Conservation (phyloP, 164 flowering plant genomes). For the Akebia trifoliata region DNA sequence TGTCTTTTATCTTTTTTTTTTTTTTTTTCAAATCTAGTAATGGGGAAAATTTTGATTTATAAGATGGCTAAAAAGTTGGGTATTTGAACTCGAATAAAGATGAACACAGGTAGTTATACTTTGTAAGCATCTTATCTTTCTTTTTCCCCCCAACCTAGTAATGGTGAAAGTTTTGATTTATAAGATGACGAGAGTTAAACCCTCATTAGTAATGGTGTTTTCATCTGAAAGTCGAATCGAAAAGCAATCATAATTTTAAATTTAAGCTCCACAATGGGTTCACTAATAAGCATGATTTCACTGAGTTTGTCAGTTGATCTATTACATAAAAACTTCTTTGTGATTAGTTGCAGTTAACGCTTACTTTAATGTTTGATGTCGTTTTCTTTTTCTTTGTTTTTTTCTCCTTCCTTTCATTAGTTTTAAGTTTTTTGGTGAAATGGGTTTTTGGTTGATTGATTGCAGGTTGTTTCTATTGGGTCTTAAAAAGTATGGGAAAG, state of each 20-base stretch:
- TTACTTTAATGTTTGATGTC: neutral
- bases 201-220: too few species aligned
- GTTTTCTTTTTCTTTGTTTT: neutral
- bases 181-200: too few species aligned
- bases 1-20: neutral
- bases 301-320: neutral
- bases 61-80: too few species aligned
- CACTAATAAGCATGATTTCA: neutral
- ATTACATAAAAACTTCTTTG: neutral
- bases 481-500: conserved; percentile 72
- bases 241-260: neutral
- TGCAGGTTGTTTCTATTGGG: conserved; percentile 74
- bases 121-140: too few species aligned
- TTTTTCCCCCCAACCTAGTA: too few species aligned
- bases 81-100: too few species aligned
- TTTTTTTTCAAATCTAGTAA: neutral
- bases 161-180: too few species aligned
- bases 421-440: conserved; percentile 6
- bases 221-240: too few species aligned
- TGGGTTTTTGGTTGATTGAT: conserved; percentile 9
- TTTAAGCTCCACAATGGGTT: neutral
- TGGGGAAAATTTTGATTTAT: neutral
- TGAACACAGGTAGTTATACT: too few species aligned
- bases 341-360: neutral
- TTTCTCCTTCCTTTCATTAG: neutral